phyloP scores from a whole-genome alignment of 768 basidiomycete species.

The Tricholoma matsutake region DNA sequence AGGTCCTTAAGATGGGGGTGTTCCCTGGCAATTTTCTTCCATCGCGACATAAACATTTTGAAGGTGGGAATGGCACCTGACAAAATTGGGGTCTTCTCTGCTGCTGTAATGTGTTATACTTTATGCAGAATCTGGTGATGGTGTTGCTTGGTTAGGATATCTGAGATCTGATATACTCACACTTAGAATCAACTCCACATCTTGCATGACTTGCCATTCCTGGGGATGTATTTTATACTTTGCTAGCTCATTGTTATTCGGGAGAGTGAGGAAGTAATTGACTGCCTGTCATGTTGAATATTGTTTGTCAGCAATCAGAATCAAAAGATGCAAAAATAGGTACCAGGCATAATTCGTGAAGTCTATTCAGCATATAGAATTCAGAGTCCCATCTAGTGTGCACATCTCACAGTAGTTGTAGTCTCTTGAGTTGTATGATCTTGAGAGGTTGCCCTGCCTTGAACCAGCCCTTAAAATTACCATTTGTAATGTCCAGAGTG shows the following conservation, averaged over 20 bases:
- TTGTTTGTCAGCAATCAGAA: too few relatives aligned
- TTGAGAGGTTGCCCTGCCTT: neutral
- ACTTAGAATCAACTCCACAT: slow-evolving; percentile 14
- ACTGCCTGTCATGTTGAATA: too few relatives aligned
- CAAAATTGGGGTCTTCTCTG: slow-evolving; percentile 16
- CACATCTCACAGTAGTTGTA: slow-evolving; percentile 13
- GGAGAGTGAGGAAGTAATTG: too few relatives aligned
- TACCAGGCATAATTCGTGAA: slow-evolving; percentile 12
- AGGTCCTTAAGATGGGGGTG: too few relatives aligned
- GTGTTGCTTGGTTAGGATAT: neutral
- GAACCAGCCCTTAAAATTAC: neutral
- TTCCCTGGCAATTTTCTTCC: too few relatives aligned
- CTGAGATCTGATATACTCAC: neutral
- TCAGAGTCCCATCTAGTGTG: slow-evolving; percentile 14
- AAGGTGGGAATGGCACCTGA: too few relatives aligned
- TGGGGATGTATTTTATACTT: slow-evolving; percentile 6
- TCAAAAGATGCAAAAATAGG: neutral
- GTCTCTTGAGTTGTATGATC: neutral
- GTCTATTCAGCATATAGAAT: slow-evolving; percentile 14
- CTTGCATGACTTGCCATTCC: slow-evolving; percentile 14
- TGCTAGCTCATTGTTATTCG: neutral
- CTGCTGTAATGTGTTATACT: slow-evolving; percentile 16
- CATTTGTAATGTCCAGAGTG: neutral
- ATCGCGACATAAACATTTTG: too few relatives aligned
- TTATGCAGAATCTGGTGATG: slow-evolving; percentile 10